phyloP scores from a whole-genome alignment of 345 rosid genomes.

The Aquilaria malaccensis region DNA sequence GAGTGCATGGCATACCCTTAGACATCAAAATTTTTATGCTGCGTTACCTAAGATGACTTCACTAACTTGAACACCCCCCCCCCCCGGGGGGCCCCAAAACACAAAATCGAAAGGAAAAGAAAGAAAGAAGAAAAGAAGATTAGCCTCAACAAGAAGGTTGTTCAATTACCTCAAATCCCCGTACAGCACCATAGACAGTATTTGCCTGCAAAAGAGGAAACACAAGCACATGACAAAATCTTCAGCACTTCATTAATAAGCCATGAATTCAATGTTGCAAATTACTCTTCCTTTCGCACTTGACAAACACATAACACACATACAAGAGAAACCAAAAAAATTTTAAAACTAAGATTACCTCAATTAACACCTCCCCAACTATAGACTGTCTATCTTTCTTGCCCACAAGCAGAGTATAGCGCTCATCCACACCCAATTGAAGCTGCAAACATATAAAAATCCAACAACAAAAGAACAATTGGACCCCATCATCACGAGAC shows the following conservation, averaged over 20 bases:
- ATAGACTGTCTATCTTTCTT: constrained; percentile 44
- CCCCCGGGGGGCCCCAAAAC: too few relatives aligned
- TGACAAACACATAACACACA: too few relatives aligned
- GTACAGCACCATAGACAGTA: constrained; percentile 79
- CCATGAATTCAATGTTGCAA: too few relatives aligned
- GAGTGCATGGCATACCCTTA: too few relatives aligned
- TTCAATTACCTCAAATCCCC: constrained; percentile 80
- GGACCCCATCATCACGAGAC: background rate
- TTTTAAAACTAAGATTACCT: constrained; percentile 36
- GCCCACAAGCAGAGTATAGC: constrained; percentile 33
- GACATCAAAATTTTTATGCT: too few relatives aligned
- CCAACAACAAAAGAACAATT: background rate
- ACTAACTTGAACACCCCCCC: too few relatives aligned
- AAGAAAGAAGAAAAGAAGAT: too few relatives aligned
- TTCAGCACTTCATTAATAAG: too few relatives aligned
- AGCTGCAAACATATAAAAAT: constrained; percentile 20
- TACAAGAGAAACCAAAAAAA: background rate
- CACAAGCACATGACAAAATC: background rate
- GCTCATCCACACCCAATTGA: constrained; percentile 39
- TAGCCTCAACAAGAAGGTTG: background rate
- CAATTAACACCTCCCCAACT: constrained; percentile 55
- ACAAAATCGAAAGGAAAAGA: too few relatives aligned
- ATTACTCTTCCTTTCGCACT: too few relatives aligned
- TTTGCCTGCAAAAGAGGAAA: constrained; percentile 53
- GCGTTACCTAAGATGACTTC: too few relatives aligned